Evolutionary conservation across 1,139 yeast genomes (phyloP).

Genomic region (Protomyces pachydermus): DNA sequence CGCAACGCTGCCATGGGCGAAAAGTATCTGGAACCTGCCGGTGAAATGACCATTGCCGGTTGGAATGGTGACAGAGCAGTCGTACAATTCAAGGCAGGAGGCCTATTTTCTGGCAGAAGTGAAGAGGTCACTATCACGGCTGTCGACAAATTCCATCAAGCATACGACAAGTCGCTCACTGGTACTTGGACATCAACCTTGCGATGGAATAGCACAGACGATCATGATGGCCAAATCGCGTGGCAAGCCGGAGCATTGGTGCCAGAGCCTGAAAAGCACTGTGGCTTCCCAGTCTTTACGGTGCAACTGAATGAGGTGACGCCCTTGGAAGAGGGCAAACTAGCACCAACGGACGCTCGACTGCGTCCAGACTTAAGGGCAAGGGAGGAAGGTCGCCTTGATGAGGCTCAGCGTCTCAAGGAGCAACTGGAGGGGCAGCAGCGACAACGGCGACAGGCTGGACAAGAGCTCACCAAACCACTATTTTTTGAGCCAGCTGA

Average conservation of each 20-base stretch:
- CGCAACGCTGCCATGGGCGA: conserved; percentile 92
- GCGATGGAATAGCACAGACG: conserved; percentile 41
- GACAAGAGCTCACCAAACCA: not conserved
- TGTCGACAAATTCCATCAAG: conserved; percentile 41
- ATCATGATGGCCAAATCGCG: conserved; percentile 37
- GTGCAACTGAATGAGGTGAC: conserved; percentile 78
- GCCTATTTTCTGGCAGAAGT: conserved; percentile 58
- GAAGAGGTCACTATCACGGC: conserved; percentile 67
- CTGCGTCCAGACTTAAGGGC: conserved; percentile 74
- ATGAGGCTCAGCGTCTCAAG: conserved; percentile 65
- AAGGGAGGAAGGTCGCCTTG: conserved; percentile 66
- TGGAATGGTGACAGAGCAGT: conserved; percentile 33
- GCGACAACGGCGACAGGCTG: conserved; percentile 56
- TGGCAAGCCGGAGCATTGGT: conserved; percentile 69
- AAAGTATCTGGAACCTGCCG: conserved; percentile 84
- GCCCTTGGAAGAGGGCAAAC: conserved; percentile 52
- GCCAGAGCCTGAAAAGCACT: conserved; percentile 56
- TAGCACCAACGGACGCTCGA: conserved; percentile 88
- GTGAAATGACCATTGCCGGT: conserved; percentile 56
- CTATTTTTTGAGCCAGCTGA: not conserved
- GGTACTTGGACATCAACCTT: conserved; percentile 79
- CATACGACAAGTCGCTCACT: conserved; percentile 44
- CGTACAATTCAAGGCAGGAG: conserved; percentile 11
- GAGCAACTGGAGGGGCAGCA: conserved; percentile 70
- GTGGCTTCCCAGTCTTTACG: conserved; percentile 80